These are phyloP conservation scores for Aspergillus carlsbadensis DNA, from an alignment of 495 filamentous ascomycete species.

Conservation along the genomic window DNA sequence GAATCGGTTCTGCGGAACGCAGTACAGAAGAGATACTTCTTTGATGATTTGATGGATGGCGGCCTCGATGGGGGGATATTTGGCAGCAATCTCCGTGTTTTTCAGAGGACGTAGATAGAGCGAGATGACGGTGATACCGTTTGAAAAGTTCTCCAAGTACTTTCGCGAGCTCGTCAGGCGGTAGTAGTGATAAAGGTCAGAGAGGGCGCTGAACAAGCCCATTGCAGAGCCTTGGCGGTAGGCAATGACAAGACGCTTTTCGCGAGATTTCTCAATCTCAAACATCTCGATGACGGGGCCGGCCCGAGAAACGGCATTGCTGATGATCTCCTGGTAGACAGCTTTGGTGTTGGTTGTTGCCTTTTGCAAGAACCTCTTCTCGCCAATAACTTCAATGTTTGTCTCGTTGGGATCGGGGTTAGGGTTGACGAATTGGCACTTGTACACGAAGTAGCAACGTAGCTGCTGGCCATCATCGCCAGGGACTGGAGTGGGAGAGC, in stretches of 20 bases:
- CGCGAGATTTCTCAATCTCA: constrained; percentile 84
- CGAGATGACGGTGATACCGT: constrained; percentile 94
- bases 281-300: constrained; percentile 98
- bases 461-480: constrained; percentile 75
- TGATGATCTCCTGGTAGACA: constrained; percentile 90
- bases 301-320: constrained; percentile 73
- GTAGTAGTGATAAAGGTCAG: constrained; percentile 98
- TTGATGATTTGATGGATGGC: constrained; percentile 99
- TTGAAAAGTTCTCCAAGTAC: constrained; percentile 98
- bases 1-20: constrained; percentile 95
- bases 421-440: constrained; percentile 84
- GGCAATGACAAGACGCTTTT: constrained; percentile 91
- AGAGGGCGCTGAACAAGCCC: constrained; percentile 92
- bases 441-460: constrained; percentile 98
- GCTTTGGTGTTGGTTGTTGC: constrained; percentile 92
- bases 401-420: constrained; percentile 72
- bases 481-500: constrained; percentile 71
- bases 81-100: constrained; percentile 47
- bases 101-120: constrained; percentile 79
- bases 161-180: constrained; percentile 94
- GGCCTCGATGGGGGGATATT: constrained; percentile 78
- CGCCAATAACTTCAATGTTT: constrained; percentile 84
- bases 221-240: constrained; percentile 90
- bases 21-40: constrained; percentile 95
- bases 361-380: constrained; percentile 92